These are phyloP conservation scores for Triticum aestivum DNA, from an alignment of 176 grass and related monocot species.

Conservation along the genomic window IWGSC_CS_RefSeq_v2.1 NC_057811.1:444700883-444701382, in stretches of 20 bases:
- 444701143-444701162: not conserved
- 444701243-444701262: not conserved
- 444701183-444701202: not conserved
- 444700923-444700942: not conserved
- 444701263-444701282: not conserved
- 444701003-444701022: conserved; percentile 1
- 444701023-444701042: not conserved
- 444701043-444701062: not conserved
- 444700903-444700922: not conserved
- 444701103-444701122: not conserved
- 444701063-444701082: not conserved
- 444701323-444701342: not conserved
- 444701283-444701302: not conserved
- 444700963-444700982: not conserved
- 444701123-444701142: not conserved
- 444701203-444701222: not conserved
- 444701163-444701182: not conserved
- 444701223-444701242: not conserved
- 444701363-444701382: too few species aligned
- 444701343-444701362: not conserved
- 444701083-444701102: not conserved
- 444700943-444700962: not conserved
- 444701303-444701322: not conserved
- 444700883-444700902: not conserved
- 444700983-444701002: not conserved